Base-by-base conservation (phyloP, 805 yeast genomes). In the Sugiyamaella chiloensis region DNA sequence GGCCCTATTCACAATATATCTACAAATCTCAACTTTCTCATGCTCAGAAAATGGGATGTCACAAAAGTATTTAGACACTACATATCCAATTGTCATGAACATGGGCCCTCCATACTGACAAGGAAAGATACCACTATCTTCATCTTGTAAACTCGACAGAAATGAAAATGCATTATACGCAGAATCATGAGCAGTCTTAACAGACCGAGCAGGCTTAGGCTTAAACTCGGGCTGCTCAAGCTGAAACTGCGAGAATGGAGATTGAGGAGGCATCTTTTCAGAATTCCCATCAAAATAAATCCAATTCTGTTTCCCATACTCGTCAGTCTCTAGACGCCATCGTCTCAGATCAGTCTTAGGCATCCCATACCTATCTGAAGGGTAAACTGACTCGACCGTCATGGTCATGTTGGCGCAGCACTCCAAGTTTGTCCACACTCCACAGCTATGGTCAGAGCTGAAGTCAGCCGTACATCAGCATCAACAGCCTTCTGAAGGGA, bases 101-200 rank as follows among this genome's bases (percentile, higher is more conserved):
- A 91, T 90, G 2, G 99, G 99, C 1, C 99, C 99, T 54, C 89
- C 89, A 61, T 93, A 93, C 62, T 87, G 95, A 58, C 85, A 80
- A 1, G 97, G 96, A 68, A 91, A 87, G 5, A 81, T 79, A 0
- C 99, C 99, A n/a, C 83, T 77, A 1, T 70, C 65, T 21, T 76
- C 74, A 46, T 85, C 91, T 62, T 93, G 98, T n/a, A 91, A 58
- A 5, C 72, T 61, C 24, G 75, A 60, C 45, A 87, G 77, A 60
- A 87, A 89, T 1, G 75, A 71, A 2, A 90, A 91, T 17, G 91
- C 93, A 54, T 85, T 83, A 35, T 72, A 64, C 1, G 90, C 84
- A 3, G 95, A 79, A 37, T 83, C 81, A 27, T 65, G 63, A 7
- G 66, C 67, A 46, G 16, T 48, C 39, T 48, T 35, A 6, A 55